Percentiles rank a stretch among this genome's conserved stretches.
These are phyloP conservation scores for Boletus vinaceobasis DNA, from an alignment of 768 basidiomycete species.

Conservation along the genomic window DNA sequence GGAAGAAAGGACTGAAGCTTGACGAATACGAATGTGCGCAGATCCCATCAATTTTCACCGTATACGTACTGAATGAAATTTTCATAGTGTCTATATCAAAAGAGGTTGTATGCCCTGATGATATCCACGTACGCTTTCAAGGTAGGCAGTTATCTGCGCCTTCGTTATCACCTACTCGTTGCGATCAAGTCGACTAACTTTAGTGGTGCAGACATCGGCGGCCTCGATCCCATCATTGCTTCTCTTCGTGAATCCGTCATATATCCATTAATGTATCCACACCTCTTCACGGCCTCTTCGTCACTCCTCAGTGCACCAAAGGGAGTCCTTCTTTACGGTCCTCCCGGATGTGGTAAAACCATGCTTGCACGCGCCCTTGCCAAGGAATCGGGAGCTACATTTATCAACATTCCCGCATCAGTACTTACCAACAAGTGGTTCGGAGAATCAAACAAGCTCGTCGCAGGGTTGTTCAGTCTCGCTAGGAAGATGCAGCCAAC, in stretches of 20 bases:
- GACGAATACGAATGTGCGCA: constrained; percentile 87
- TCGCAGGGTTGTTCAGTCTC: constrained; percentile 90
- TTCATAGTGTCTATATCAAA: constrained; percentile 75
- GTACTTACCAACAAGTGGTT: constrained; percentile 81
- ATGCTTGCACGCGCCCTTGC: constrained; percentile 99
- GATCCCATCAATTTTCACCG: background rate
- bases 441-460: constrained; percentile 91
- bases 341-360: constrained; percentile 98
- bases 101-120: constrained; percentile 90
- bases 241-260: constrained; percentile 94
- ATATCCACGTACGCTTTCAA: constrained; percentile 71
- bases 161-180: background rate
- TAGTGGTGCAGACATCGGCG: constrained; percentile 71
- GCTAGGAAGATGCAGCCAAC: constrained; percentile 91
- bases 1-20: constrained; percentile 70
- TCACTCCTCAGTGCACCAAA: constrained; percentile 88
- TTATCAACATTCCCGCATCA: constrained; percentile 83
- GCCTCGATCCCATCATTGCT: constrained; percentile 85
- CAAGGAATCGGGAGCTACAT: constrained; percentile 95
- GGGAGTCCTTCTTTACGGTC: constrained; percentile 93
- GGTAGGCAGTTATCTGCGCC: constrained; percentile 42
- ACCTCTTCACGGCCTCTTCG: constrained; percentile 79
- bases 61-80: background rate
- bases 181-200: background rate
- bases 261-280: constrained; percentile 88